phyloP scores from a whole-genome alignment of 202 grass and related monocot species.

The Brachypodium distachyon region DNA sequence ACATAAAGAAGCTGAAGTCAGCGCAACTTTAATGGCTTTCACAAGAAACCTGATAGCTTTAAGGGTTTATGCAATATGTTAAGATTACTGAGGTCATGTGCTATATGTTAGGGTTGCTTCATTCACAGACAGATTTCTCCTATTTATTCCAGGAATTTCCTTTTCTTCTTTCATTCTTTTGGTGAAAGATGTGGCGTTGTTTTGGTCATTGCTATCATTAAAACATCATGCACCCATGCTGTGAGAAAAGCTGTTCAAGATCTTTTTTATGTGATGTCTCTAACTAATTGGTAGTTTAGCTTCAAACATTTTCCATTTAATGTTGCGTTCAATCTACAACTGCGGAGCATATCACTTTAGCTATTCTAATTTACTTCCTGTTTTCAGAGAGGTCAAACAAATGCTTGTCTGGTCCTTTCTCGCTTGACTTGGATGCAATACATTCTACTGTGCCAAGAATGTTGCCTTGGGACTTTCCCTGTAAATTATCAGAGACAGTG shows the following conservation, averaged over 20 bases:
- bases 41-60: neutral
- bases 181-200: neutral
- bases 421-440: conserved; percentile 70
- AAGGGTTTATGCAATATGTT: neutral
- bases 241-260: neutral
- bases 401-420: conserved; percentile 25
- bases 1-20: neutral
- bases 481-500: conserved; percentile 80
- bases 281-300: neutral
- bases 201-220: neutral
- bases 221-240: neutral
- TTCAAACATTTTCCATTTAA: neutral
- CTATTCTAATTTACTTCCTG: conserved; percentile 12
- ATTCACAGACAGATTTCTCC: conserved; percentile 5
- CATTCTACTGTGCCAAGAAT: conserved; percentile 61
- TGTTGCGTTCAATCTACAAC: conserved; percentile 7
- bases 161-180: neutral
- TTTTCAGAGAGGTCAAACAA: conserved; percentile 45
- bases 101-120: no score
- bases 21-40: neutral
- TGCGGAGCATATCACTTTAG: neutral
- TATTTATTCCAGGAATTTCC: neutral
- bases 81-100: neutral
- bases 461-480: conserved; percentile 61
- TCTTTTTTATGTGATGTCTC: neutral